A percentile compares a stretch with the other conserved stretches of the same genome.
phyloP scores from a whole-genome alignment of 108 stramenopile genomes.

The Nitzschia inconspicua region DNA sequence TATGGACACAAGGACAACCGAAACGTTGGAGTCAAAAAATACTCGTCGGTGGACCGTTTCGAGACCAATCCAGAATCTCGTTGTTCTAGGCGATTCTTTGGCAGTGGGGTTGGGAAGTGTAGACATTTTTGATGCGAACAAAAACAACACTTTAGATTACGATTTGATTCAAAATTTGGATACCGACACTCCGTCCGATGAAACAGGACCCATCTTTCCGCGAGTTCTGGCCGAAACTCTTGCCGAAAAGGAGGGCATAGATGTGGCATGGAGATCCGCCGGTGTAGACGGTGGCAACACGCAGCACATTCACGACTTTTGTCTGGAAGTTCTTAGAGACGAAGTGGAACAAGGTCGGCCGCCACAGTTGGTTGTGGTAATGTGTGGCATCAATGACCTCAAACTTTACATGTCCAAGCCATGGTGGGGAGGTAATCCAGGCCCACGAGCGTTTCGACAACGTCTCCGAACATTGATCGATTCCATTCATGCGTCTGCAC shows the following conservation, averaged over 20 bases:
- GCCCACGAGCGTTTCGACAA: slow-evolving; percentile 34
- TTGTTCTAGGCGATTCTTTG: slow-evolving; percentile 68
- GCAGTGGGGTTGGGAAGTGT: slow-evolving; percentile 59
- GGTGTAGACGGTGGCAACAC: slow-evolving; percentile 75
- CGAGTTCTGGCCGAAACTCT: slow-evolving; percentile 51
- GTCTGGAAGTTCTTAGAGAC: slow-evolving; percentile 45
- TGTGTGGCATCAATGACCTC: slow-evolving; percentile 70
- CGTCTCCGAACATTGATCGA: slow-evolving; percentile 36
- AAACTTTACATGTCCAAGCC: slow-evolving; percentile 48
- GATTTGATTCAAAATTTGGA: slow-evolving; percentile 34
- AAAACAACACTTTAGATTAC: slow-evolving; percentile 39
- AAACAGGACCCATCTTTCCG: slow-evolving; percentile 59
- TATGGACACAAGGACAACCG: no score
- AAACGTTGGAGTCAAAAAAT: no score
- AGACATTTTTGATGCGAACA: slow-evolving; percentile 43
- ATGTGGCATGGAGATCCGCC: slow-evolving; percentile 58
- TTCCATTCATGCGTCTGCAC: slow-evolving; percentile 42
- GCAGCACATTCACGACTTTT: slow-evolving; percentile 40
- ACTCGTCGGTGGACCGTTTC: no score
- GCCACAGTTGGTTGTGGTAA: slow-evolving; percentile 52
- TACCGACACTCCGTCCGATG: slow-evolving; percentile 4
- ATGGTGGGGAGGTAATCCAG: slow-evolving; percentile 5
- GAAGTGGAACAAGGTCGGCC: slow-evolving; percentile 37
- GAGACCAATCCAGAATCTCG: no score
- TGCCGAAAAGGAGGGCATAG: slow-evolving; percentile 26